Conservation (phyloP, 306 rosid genomes). For the Begonia loranthoides region DNA sequence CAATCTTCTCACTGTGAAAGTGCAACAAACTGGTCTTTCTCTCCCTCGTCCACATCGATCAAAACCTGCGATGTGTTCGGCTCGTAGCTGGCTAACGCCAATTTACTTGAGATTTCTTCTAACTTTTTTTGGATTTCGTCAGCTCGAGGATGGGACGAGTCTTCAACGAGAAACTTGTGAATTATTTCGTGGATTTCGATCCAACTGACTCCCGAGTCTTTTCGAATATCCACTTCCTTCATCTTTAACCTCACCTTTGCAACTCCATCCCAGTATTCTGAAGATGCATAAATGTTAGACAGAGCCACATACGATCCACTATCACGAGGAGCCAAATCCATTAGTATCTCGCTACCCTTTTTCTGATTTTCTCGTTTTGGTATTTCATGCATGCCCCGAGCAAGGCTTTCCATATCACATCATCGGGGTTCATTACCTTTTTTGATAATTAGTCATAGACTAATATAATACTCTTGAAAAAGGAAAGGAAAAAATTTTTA, state of each 20-base stretch:
- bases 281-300: too few relatives aligned
- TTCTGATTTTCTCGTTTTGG: background rate
- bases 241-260: too few relatives aligned
- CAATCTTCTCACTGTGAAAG: conserved; percentile 20
- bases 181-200: conserved; percentile 12
- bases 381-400: conserved; percentile 52
- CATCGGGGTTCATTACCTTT: conserved; percentile 51
- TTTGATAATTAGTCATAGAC: too few relatives aligned
- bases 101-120: conserved; percentile 8
- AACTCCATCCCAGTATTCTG: too few relatives aligned
- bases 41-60: conserved; percentile 17
- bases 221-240: too few relatives aligned
- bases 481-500: too few relatives aligned
- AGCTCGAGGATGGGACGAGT: conserved; percentile 12
- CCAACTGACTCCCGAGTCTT: conserved; percentile 10
- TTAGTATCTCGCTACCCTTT: conserved; percentile 1
- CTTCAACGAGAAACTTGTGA: conserved; percentile 19
- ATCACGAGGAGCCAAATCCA: too few relatives aligned
- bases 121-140: conserved; percentile 8
- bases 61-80: conserved; percentile 5
- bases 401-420: conserved; percentile 79
- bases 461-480: too few relatives aligned
- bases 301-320: too few relatives aligned
- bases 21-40: conserved; percentile 11
- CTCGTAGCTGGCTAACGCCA: conserved; percentile 12